Conservation (phyloP, 2,329 filamentous ascomycete genomes). For the Magnaporthiopsis incrustans region DNA sequence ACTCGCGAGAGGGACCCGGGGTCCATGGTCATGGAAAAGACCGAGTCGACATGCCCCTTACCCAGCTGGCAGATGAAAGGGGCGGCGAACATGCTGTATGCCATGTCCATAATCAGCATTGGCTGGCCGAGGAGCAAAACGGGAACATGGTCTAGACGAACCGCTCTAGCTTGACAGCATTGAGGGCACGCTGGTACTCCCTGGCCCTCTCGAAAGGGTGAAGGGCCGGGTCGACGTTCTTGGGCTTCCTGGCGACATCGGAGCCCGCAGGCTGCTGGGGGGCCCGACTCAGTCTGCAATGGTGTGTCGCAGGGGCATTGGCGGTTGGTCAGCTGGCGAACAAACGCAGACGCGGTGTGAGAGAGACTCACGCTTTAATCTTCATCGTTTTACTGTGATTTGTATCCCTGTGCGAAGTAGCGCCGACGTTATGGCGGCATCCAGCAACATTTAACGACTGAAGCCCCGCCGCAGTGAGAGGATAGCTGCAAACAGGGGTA, state of each 20-base stretch:
- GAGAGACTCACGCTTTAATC: slow-evolving; percentile 4
- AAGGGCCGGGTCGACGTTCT: slow-evolving; percentile 57
- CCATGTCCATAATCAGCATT: slow-evolving; percentile 28
- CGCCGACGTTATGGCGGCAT: too few species aligned
- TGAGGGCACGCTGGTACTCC: slow-evolving; percentile 64
- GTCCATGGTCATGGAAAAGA: slow-evolving; percentile 75
- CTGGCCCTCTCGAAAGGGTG: slow-evolving; percentile 87
- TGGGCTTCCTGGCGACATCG: slow-evolving; percentile 7
- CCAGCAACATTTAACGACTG: too few species aligned
- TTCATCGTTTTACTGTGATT: slow-evolving; percentile 1
- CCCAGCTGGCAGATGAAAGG: slow-evolving; percentile 80
- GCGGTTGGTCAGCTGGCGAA: not conserved
- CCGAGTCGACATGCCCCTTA: slow-evolving; percentile 84
- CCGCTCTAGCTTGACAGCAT: slow-evolving; percentile 89
- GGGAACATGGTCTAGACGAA: slow-evolving; percentile 34
- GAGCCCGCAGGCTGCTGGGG: slow-evolving; percentile 7
- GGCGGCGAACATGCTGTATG: slow-evolving; percentile 46
- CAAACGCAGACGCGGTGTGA: not conserved
- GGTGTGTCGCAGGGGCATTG: not conserved
- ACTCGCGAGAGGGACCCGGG: slow-evolving; percentile 65
- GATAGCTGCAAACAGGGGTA: too few species aligned
- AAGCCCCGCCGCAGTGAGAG: too few species aligned
- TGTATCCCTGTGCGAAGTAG: not conserved
- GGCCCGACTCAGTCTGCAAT: slow-evolving; percentile 4
- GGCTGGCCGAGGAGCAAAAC: not conserved